These are phyloP conservation scores for Claviceps lovelessii DNA, from an alignment of 2,329 filamentous ascomycete genomes.

Conservation along the genomic window DNA sequence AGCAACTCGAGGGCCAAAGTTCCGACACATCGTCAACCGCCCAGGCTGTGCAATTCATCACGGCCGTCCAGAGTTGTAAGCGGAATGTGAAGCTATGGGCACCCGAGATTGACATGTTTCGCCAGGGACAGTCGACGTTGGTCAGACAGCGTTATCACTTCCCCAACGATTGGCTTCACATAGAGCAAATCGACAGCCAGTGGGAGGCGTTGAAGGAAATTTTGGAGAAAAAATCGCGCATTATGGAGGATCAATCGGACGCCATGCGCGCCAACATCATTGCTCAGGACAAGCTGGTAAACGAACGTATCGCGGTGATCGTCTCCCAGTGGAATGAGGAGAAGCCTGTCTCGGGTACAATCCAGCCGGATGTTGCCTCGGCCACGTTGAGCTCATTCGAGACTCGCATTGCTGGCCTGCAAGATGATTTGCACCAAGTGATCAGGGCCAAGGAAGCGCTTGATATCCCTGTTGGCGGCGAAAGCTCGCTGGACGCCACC, in stretches of 20 bases:
- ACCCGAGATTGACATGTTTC: conserved; percentile 89
- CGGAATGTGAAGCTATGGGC: conserved; percentile 88
- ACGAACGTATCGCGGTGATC: conserved; percentile 74
- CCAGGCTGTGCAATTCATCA: conserved; percentile 96
- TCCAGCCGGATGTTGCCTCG: conserved; percentile 78
- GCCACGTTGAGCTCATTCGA: conserved; percentile 73
- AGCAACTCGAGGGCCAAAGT: conserved; percentile 80
- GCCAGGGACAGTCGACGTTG: conserved; percentile 86
- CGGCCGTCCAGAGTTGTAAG: conserved; percentile 91
- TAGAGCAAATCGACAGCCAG: conserved; percentile 90
- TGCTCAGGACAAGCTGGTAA: conserved; percentile 84
- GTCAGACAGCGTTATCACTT: conserved; percentile 88
- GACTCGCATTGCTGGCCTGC: conserved; percentile 66
- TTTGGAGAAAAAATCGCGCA: conserved; percentile 79
- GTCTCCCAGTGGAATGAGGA: conserved; percentile 85
- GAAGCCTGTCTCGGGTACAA: conserved; percentile 90
- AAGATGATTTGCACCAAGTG: conserved; percentile 83
- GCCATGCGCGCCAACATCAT: conserved; percentile 87
- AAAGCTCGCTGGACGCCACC: conserved; percentile 70
- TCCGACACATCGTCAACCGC: conserved; percentile 91
- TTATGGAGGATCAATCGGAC: conserved; percentile 93
- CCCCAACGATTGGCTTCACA: conserved; percentile 82
- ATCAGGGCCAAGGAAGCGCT: conserved; percentile 93
- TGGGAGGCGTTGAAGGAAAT: conserved; percentile 92
- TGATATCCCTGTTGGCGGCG: conserved; percentile 65